Conservation (phyloP, 2,329 filamentous ascomycete species). For the Cercospora sesami region DNA sequence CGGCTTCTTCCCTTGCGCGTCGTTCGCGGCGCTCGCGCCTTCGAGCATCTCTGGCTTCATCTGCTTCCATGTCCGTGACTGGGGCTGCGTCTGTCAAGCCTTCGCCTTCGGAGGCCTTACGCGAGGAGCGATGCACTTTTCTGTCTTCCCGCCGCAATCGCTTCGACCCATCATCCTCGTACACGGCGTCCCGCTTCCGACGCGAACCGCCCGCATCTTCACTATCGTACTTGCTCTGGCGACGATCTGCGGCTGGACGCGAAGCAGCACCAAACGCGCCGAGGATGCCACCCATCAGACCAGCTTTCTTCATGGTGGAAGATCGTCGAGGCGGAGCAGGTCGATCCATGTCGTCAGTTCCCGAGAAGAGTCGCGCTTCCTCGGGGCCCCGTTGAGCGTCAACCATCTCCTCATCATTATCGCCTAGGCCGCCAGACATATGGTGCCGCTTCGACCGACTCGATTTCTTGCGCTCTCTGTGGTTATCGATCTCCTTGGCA, state of each 20-base stretch:
- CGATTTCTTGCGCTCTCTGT: conserved; percentile 38
- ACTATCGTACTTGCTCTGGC: conserved; percentile 39
- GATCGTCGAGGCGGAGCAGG: conserved; percentile 57
- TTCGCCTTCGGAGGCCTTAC: conserved; percentile 36
- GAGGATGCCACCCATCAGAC: conserved; percentile 59
- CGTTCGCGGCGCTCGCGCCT: conserved; percentile 40
- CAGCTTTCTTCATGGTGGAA: conserved; percentile 58
- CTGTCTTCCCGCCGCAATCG: conserved; percentile 41
- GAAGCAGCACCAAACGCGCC: conserved; percentile 41
- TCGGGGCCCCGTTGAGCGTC: conserved; percentile 44
- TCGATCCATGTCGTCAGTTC: conserved; percentile 55
- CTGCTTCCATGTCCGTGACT: conserved; percentile 34
- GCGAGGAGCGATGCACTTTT: conserved; percentile 36
- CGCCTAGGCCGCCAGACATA: conserved; percentile 42
- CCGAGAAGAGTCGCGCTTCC: conserved; percentile 47
- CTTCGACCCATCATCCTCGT: conserved; percentile 39
- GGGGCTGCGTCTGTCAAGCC: conserved; percentile 32
- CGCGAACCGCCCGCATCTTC: conserved; percentile 35
- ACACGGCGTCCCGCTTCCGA: conserved; percentile 37
- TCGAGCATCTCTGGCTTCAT: conserved; percentile 36
- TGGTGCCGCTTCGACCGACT: conserved; percentile 46
- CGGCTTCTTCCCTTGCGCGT: conserved; percentile 43
- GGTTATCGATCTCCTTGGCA: conserved; percentile 37
- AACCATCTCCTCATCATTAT: conserved; percentile 46
- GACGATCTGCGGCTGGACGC: conserved; percentile 32